Base-by-base conservation (phyloP, 2,329 filamentous ascomycete genomes). In the Anthostomella pinea region DNA sequence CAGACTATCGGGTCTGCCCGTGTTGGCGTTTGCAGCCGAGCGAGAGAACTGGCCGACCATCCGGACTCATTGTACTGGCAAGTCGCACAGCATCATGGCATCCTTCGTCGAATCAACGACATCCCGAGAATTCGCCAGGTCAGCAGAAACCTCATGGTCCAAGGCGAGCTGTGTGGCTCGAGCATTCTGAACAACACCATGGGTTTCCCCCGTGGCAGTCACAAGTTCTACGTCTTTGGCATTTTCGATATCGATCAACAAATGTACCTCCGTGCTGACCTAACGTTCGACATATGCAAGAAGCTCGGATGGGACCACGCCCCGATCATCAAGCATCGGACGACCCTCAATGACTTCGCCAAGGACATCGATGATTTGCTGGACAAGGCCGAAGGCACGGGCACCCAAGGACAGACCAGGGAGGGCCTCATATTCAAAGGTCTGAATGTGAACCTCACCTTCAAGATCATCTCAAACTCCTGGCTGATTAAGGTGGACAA, bases 401-500 rank as follows among this genome's bases (percentile, higher is more conserved):
- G 56, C 1, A 10, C 42, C 7, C 33, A 35, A 13, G 56, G 55
- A 0, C 43, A 46, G 18, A 39, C 44, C 0, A 40, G 56, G 10
- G 59, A 63, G 39, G 59, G 59, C 0, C 39, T 59, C 6, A 48
- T 63, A 1, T 56, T 63, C 30, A 57, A 53, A 25, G 36, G 41
- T 8, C 9, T 48, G 13, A 43, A 52, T 32, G 44, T 43, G 6
- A 24, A 26, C 1, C 38, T 35, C 17, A 17, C 35, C 1, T 56
- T 62, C 48, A 63, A 61, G 43, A 52, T 51, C 18, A 58, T 61
- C 24, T 54, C 57, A 7, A 59, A 60, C 32, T 35, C 39, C 2
- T 62, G 57, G 54, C 41, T 60, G 17, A n/a, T n/a, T n/a, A n/a
- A n/a, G n/a, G n/a, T n/a, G n/a, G n/a, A n/a, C n/a, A n/a, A n/a